These are phyloP conservation scores for Xylaria sp. DNA, from an alignment of 2,329 filamentous ascomycete species.

Conservation along the genomic window DNA sequence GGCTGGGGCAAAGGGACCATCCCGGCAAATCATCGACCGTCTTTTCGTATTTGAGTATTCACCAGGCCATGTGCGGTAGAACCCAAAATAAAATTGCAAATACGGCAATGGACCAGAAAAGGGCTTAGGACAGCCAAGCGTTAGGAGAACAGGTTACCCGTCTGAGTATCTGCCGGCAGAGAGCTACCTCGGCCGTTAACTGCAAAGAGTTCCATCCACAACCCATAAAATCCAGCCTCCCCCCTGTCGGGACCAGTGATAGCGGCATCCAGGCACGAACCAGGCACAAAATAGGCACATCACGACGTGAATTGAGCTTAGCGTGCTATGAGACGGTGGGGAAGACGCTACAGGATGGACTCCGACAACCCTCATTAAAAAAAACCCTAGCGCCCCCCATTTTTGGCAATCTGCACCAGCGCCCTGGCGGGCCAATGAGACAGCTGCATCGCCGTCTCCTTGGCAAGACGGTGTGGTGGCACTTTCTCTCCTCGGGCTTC, in stretches of 20 bases:
- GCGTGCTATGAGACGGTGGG: conserved; percentile 14
- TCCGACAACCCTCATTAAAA: conserved; percentile 52
- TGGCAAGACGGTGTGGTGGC: conserved; percentile 22
- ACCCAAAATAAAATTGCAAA: conserved; percentile 36
- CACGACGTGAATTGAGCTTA: conserved; percentile 24
- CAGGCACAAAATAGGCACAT: conserved; percentile 22
- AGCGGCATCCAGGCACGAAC: conserved; percentile 20
- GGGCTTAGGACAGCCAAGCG: conserved; percentile 15
- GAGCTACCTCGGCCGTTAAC: conserved; percentile 17
- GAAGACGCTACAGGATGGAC: conserved; percentile 15
- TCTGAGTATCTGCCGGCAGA: background rate
- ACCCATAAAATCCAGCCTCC: background rate
- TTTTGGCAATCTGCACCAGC: conserved; percentile 52
- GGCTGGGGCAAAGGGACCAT: conserved; percentile 27
- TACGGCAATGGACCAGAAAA: conserved; percentile 21
- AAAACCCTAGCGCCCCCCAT: conserved; percentile 53
- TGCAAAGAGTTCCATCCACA: conserved; percentile 13
- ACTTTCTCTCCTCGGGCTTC: conserved; percentile 34
- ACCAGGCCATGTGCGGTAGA: conserved; percentile 10
- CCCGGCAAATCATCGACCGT: conserved; percentile 26
- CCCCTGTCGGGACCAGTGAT: conserved; percentile 20
- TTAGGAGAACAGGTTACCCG: conserved; percentile 17
- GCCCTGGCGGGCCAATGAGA: conserved; percentile 45
- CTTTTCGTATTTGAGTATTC: conserved; percentile 34
- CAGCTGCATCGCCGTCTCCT: conserved; percentile 40